Percentiles rank a stretch among this genome's conserved stretches.
These are phyloP conservation scores for Xylaria curta DNA, from an alignment of 495 filamentous ascomycete species.

Conservation along the genomic window DNA sequence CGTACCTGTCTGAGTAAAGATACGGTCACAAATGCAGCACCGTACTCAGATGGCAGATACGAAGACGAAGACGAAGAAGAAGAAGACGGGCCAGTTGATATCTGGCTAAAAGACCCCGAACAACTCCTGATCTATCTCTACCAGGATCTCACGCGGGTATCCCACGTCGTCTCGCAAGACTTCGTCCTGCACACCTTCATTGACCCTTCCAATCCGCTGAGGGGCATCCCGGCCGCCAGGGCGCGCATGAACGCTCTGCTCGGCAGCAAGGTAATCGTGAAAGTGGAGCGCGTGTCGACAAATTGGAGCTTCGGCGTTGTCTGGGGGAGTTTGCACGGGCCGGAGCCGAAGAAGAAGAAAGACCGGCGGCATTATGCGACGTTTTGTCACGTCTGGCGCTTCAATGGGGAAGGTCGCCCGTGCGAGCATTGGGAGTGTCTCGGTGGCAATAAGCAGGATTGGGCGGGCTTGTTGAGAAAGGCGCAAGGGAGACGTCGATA, in stretches of 20 bases:
- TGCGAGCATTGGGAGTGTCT: not conserved
- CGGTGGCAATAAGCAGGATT: not conserved
- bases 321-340: constrained; percentile 15
- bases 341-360: not conserved
- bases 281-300: constrained; percentile 30
- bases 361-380: no score
- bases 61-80: not conserved
- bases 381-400: constrained; percentile 1
- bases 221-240: constrained; percentile 34
- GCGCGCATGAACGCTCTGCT: constrained; percentile 36
- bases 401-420: not conserved
- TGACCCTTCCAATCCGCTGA: constrained; percentile 18
- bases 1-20: not conserved
- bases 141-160: constrained; percentile 33
- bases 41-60: not conserved
- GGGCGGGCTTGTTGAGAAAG: not conserved
- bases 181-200: constrained; percentile 37
- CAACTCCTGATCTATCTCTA: constrained; percentile 26
- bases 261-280: constrained; percentile 34
- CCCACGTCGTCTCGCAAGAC: constrained; percentile 23
- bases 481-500: not conserved
- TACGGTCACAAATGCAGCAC: not conserved
- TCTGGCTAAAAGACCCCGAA: constrained; percentile 13
- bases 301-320: constrained; percentile 34
- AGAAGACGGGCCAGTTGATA: not conserved